A percentile compares a stretch with the other conserved stretches of the same genome.
Evolutionary conservation across 306 rosid genomes (phyloP).

Genomic region (Datisca glomerata): DNA sequence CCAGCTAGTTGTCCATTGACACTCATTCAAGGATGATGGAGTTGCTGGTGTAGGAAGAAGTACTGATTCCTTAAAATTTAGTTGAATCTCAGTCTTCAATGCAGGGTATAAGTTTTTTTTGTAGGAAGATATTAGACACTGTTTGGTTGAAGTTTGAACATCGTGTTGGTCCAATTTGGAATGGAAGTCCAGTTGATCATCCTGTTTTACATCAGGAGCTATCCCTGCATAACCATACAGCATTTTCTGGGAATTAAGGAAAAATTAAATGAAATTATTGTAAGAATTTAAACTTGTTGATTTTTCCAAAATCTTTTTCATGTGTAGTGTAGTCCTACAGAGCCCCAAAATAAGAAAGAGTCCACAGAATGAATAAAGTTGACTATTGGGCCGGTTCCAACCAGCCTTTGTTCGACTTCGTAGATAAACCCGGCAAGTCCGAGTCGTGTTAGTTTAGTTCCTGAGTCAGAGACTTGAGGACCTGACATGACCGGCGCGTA

Average conservation of each 20-base stretch:
- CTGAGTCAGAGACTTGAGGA: too few relatives aligned
- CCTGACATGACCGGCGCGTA: too few relatives aligned
- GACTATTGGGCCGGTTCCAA: too few relatives aligned
- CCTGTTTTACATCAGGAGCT: constrained; percentile 49
- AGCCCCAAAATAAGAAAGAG: too few relatives aligned
- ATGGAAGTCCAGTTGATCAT: constrained; percentile 34
- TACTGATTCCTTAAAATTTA: constrained; percentile 11
- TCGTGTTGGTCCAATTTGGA: constrained; percentile 37
- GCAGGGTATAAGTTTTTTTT: constrained; percentile 53
- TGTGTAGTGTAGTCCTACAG: too few relatives aligned
- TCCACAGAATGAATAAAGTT: too few relatives aligned
- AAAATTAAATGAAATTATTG: neutral
- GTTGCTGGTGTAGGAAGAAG: constrained; percentile 20
- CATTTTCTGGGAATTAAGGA: too few relatives aligned
- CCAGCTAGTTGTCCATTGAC: constrained; percentile 71
- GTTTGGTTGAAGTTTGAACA: constrained; percentile 57
- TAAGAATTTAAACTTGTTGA: neutral
- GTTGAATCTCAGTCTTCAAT: constrained; percentile 56
- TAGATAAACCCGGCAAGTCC: too few relatives aligned
- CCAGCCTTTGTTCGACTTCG: too few relatives aligned
- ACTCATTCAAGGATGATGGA: constrained; percentile 38
- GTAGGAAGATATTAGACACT: constrained; percentile 52
- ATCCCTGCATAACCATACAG: constrained; percentile 55
- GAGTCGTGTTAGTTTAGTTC: too few relatives aligned
- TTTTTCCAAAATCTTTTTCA: too few relatives aligned